Conservation (phyloP, 2,329 filamentous ascomycete species). For the Microdochium paspali region DNA sequence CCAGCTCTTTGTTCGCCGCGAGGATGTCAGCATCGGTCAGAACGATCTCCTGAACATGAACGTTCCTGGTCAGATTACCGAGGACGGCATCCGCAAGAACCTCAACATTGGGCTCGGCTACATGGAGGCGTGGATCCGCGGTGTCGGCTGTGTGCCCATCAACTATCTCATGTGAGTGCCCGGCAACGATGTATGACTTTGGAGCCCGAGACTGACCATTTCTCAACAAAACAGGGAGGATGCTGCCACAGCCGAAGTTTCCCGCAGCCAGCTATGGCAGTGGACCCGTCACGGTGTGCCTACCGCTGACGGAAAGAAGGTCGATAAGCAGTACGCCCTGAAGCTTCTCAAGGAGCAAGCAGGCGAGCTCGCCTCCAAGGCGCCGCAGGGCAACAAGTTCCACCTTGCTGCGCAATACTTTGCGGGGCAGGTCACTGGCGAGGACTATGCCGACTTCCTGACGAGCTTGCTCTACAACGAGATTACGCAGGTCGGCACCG, state of each 20-base stretch:
- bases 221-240: constrained; percentile 54
- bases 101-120: constrained; percentile 93
- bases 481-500: constrained; percentile 19
- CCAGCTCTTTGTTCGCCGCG: constrained; percentile 82
- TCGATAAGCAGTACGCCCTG: constrained; percentile 87
- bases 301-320: constrained; percentile 80
- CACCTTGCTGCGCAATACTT: constrained; percentile 89
- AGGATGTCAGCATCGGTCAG: constrained; percentile 76
- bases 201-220: neutral
- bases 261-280: constrained; percentile 91
- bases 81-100: constrained; percentile 95
- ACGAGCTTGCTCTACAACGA: constrained; percentile 41
- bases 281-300: constrained; percentile 70
- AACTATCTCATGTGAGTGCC: constrained; percentile 79
- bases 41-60: constrained; percentile 98
- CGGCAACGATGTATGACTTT: constrained; percentile 4
- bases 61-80: constrained; percentile 82
- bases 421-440: constrained; percentile 82
- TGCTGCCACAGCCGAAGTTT: constrained; percentile 93
- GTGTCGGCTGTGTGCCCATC: constrained; percentile 92
- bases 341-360: constrained; percentile 81
- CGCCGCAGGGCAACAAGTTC: constrained; percentile 83
- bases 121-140: constrained; percentile 97
- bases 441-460: constrained; percentile 96
- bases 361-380: constrained; percentile 63